Percentiles rank a stretch among this genome's conserved stretches.
Conservation (phyloP, 192 early-diverging fungal genomes). For the Entophlyctis luteolus region DNA sequence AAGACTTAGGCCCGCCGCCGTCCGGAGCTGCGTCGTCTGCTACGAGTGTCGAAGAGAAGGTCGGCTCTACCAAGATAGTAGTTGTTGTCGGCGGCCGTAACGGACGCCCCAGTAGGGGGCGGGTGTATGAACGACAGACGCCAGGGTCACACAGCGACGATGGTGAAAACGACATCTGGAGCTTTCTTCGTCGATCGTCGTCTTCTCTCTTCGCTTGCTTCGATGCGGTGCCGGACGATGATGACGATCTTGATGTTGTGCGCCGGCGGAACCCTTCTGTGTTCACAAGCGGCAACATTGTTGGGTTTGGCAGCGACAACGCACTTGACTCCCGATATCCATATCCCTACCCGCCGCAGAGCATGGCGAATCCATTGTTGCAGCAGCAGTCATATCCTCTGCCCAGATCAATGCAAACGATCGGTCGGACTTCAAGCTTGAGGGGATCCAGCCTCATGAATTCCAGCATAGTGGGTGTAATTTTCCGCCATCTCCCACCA, state of each 20-base stretch:
- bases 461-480: too few relatives aligned
- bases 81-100: slow-evolving; percentile 5
- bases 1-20: background rate
- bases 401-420: too few relatives aligned
- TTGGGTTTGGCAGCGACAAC: background rate
- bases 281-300: background rate
- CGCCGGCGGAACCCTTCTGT: background rate
- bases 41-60: background rate
- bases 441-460: too few relatives aligned
- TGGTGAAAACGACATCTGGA: background rate
- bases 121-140: slow-evolving; percentile 1
- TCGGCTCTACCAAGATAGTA: background rate
- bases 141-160: background rate
- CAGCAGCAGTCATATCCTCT: background rate
- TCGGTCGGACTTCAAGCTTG: too few relatives aligned
- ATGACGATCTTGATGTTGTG: background rate
- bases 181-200: background rate
- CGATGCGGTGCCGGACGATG: background rate
- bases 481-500: background rate
- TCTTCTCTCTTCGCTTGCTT: background rate
- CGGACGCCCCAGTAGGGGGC: background rate
- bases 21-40: too few relatives aligned
- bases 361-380: background rate
- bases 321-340: background rate
- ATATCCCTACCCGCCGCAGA: background rate